Evolutionary conservation across 2,329 filamentous ascomycete genomes (phyloP).

Genomic region (Chaetomium sp.): DNA sequence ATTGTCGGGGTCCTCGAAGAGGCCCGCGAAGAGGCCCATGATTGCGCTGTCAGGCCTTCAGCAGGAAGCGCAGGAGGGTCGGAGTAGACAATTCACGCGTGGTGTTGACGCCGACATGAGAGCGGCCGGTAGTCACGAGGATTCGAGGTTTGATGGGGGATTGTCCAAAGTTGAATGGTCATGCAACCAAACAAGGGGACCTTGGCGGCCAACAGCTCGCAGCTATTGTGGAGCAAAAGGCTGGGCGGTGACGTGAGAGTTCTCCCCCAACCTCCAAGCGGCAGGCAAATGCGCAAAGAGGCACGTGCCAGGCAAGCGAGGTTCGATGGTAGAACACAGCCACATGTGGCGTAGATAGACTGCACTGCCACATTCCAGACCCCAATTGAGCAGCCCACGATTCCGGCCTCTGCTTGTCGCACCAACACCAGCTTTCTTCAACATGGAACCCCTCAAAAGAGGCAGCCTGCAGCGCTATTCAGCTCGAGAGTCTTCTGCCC

Average conservation of each 20-base stretch:
- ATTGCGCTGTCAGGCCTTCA: constrained; percentile 7
- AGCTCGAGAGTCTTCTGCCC: too few relatives aligned
- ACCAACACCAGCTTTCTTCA: too few relatives aligned
- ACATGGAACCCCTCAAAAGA: too few relatives aligned
- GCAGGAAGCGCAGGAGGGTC: constrained; percentile 1
- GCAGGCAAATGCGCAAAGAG: neutral
- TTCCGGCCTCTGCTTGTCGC: too few relatives aligned
- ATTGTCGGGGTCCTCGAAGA: constrained; percentile 17
- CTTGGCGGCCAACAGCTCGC: neutral
- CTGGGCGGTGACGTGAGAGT: neutral
- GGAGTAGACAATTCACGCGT: neutral
- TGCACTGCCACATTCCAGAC: neutral
- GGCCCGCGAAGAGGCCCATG: constrained; percentile 17
- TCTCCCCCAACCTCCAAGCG: neutral
- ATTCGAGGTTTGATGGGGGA: neutral
- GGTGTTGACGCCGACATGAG: constrained; percentile 1
- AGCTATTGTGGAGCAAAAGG: neutral
- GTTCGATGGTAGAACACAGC: neutral
- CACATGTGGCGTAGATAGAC: neutral
- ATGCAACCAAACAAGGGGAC: neutral
- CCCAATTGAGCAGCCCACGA: neutral
- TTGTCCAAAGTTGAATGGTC: neutral
- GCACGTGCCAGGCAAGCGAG: neutral
- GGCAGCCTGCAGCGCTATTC: neutral
- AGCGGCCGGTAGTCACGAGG: neutral